Percentiles rank a stretch among this genome's conserved stretches.
phyloP scores from a whole-genome alignment of 2,329 filamentous ascomycete species.

The Botrytis elliptica region DNA sequence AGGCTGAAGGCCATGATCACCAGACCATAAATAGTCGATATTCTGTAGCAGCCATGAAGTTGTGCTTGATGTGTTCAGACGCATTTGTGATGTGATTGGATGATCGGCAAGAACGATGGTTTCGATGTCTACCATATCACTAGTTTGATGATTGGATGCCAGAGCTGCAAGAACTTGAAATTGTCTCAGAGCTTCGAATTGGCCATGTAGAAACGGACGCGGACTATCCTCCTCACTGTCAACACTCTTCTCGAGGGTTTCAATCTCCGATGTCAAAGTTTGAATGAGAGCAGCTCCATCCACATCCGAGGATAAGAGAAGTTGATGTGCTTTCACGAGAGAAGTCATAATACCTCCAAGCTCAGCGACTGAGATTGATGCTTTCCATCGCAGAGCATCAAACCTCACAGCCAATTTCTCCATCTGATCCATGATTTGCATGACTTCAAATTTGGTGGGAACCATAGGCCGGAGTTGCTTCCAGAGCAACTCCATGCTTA shows the following conservation, averaged over 20 bases:
- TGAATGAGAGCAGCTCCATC: constrained; percentile 44
- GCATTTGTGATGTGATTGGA: constrained; percentile 36
- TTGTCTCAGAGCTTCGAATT: constrained; percentile 60
- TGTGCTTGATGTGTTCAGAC: constrained; percentile 28
- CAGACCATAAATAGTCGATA: constrained; percentile 37
- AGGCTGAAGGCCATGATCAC: constrained; percentile 42
- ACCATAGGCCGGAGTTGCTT: constrained; percentile 64
- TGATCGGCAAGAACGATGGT: constrained; percentile 37
- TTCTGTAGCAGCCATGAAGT: constrained; percentile 32
- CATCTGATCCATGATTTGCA: constrained; percentile 51
- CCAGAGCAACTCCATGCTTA: constrained; percentile 82
- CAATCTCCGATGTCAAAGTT: constrained; percentile 52
- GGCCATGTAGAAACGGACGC: constrained; percentile 51
- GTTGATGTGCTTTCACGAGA: constrained; percentile 54
- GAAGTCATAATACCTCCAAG: constrained; percentile 54
- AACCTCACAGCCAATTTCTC: constrained; percentile 59
- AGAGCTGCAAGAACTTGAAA: constrained; percentile 32
- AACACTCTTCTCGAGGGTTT: constrained; percentile 49
- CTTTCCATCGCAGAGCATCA: constrained; percentile 60
- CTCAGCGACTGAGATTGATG: constrained; percentile 50
- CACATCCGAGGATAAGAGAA: constrained; percentile 48
- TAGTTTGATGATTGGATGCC: constrained; percentile 16
- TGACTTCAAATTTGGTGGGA: constrained; percentile 47
- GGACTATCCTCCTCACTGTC: constrained; percentile 45
- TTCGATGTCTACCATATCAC: constrained; percentile 26